These are phyloP conservation scores for Xeromyces bisporus DNA, from an alignment of 495 filamentous ascomycete species.

Conservation along the genomic window DNA sequence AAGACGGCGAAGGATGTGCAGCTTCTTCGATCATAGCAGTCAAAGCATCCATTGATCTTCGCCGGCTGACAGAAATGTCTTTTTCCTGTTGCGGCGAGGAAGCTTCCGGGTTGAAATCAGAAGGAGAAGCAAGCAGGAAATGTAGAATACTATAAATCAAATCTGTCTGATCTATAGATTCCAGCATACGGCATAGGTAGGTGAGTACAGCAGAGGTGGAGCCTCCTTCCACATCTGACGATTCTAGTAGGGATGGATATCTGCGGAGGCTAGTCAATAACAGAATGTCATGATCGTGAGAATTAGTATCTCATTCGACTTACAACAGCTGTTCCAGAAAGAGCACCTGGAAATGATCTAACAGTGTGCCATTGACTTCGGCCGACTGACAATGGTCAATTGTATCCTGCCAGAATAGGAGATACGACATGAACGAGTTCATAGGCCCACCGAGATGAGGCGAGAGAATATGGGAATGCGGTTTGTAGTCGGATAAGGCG, in stretches of 20 bases:
- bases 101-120: conserved; percentile 10
- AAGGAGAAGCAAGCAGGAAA: conserved; percentile 70
- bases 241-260: conserved; percentile 90
- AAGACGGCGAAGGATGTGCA: conserved; percentile 57
- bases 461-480: conserved; percentile 20
- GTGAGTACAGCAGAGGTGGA: conserved; percentile 92
- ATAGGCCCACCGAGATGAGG: conserved; percentile 57
- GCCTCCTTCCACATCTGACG: conserved; percentile 88
- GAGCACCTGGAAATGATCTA: conserved; percentile 94
- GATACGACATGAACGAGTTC: conserved; percentile 84
- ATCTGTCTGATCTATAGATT: conserved; percentile 78
- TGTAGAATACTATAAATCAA: conserved; percentile 86
- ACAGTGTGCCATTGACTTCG: conserved; percentile 77
- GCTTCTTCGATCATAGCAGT: conserved; percentile 48
- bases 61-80: conserved; percentile 46
- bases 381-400: conserved; percentile 83
- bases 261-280: conserved; percentile 25
- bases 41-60: conserved; percentile 78
- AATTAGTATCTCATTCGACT: conserved; percentile 16
- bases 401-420: conserved; percentile 96
- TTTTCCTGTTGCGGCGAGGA: conserved; percentile 30
- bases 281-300: no score
- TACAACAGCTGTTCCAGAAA: conserved; percentile 91
- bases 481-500: conserved; percentile 62
- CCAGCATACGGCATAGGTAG: conserved; percentile 78